Evolutionary conservation across 257 asterid genomes (phyloP), one percentile per base, ranked within the genome.

Genomic region (Penstemon eatonii): DNA sequence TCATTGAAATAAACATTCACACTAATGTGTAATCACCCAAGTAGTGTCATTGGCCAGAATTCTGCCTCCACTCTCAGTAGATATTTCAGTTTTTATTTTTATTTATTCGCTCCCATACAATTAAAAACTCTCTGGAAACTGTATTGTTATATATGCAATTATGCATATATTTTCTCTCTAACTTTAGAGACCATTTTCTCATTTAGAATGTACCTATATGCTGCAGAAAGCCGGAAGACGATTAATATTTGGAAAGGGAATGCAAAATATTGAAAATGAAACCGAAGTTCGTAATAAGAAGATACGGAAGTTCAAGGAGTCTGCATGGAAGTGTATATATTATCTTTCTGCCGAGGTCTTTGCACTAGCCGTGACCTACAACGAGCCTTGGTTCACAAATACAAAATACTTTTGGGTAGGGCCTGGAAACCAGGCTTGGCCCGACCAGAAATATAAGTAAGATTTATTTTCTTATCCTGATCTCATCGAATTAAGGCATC

Each of bases 271-370:
- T 67, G 84, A 74, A 63, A 71, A 70, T 56, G 84, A 82, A 76
- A 80, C 81, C n/a, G 82, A 68, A 11, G 88, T 83, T 36, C 78
- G 74, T 42, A 83, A 77, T 68, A 94, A 87, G 87, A 91, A 85
- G 76, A 81, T 91, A 60, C 53, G 83, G 45, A 94, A 94, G 81
- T 94, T 94, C 90, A 89, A 89, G 81, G 98, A 91, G 75, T 94
- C 99, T 33, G 98, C 98, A 40, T 94, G 99, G 99, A 94, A 91
- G 76, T 94, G 90, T 46, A 72, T 94, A 63, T 94, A 89, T 70
- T 94, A 45, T 80, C 96, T 91, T 73, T 94, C 96, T 8, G 98
- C 96, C 6, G 99, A 94, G 81, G 43, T 86, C 45, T 84, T 87
- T 36, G 95, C 97, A 52, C 84, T 91, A 70, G 75, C 76, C 12